Base-by-base conservation (phyloP, 345 rosid genomes). In the Bruguiera gymnorhiza region DNA sequence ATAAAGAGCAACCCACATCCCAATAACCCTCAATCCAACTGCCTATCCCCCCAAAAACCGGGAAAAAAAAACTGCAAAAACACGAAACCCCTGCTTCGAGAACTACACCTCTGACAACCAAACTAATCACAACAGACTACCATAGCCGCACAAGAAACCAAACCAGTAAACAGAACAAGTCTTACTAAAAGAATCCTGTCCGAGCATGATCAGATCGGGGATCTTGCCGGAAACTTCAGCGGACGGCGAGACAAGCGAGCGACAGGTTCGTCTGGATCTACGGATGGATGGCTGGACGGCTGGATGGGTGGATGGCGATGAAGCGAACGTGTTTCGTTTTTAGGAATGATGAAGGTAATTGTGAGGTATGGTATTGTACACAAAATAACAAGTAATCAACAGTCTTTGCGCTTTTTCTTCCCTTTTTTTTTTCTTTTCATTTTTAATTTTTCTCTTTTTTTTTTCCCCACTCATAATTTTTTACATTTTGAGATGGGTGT, bases 1-100 rank as follows among this genome's bases (percentile, higher is more conserved):
- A 81, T 74, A 79, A 73, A 85, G 77, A 80, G 78, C 84, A 70
- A 84, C 82, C 88, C 88, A 85, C 86, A 89, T 78, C 73, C 83
- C 83, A 71, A 59, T 18, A 46, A 34, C 19, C 31, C 50, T 37
- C 48, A 3, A 65, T 63, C 53, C 69, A 72, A 50, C 66, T n/a
- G 29, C 56, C 37, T 32, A 32, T 26, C 52, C 64, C 57, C 34
- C 21, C 57, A 27, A 29, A 73, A 59, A 66, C 21, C 54, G 1
- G 0, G 6, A 43, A 7, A 13, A 24, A 23, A 6, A n/a, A 57
- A 15, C 0, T 34, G 18, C 30, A 9, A 24, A 15, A 3, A 55
- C 15, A 24, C 4, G 16, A 27, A 24, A 20, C 60, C 30, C 23
- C 29, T 55, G 13, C 50, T 43, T 43, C 50, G 0, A 43, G 50